phyloP scores from a whole-genome alignment of 106 monocot species.

The Apostasia ramifera region DNA sequence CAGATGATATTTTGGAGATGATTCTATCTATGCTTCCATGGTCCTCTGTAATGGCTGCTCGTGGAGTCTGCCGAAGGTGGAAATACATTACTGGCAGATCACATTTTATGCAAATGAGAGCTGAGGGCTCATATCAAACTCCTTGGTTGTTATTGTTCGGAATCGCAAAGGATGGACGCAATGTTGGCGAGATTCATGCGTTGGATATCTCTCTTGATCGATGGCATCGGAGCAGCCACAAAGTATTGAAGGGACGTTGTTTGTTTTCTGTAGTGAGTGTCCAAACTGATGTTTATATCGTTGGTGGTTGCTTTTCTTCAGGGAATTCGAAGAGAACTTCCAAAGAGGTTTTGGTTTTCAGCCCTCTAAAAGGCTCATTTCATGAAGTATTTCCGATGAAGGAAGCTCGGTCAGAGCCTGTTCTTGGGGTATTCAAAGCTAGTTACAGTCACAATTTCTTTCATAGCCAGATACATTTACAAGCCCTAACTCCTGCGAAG shows the following conservation, averaged over 20 bases:
- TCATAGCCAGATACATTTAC: constrained; percentile 2
- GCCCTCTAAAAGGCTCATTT: constrained; percentile 53
- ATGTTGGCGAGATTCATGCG: constrained; percentile 47
- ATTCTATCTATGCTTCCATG: constrained; percentile 60
- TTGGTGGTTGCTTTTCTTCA: constrained; percentile 54
- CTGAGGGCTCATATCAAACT: constrained; percentile 6
- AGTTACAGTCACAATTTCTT: constrained; percentile 27
- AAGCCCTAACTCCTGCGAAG: constrained; percentile 4
- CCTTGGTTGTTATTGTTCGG: constrained; percentile 87
- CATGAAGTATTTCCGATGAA: constrained; percentile 57
- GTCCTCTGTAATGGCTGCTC: constrained; percentile 32
- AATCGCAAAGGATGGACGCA: constrained; percentile 19
- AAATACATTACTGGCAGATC: constrained; percentile 32
- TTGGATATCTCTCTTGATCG: constrained; percentile 46
- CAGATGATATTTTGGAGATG: constrained; percentile 73
- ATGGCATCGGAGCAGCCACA: constrained; percentile 45
- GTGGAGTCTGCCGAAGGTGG: constrained; percentile 81
- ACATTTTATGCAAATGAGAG: constrained; percentile 51
- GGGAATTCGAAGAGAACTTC: constrained; percentile 32
- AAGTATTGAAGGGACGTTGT: constrained; percentile 35
- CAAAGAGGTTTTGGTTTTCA: constrained; percentile 56
- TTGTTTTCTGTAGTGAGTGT: constrained; percentile 56
- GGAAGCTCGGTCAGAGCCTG: constrained; percentile 41
- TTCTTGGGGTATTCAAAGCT: constrained; percentile 67
- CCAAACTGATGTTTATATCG: constrained; percentile 53